These are phyloP conservation scores for Jacaranda copaia DNA, from an alignment of 257 asterid genomes.

Conservation along the genomic window DNA sequence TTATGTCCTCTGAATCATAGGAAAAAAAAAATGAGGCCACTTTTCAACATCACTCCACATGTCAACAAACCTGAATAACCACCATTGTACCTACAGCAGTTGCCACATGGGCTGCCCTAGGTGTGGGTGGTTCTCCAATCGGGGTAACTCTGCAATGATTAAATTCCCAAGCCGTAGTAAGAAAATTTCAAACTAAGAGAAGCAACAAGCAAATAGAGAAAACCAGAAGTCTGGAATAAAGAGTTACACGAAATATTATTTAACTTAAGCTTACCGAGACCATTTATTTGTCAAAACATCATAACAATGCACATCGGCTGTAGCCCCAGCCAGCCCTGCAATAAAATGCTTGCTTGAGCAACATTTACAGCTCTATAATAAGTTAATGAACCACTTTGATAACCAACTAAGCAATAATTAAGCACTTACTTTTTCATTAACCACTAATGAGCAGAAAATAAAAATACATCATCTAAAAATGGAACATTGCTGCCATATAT, in stretches of 20 bases:
- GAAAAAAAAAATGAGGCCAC: conserved; percentile 5
- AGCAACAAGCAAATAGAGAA: conserved; percentile 22
- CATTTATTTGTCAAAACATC: conserved; percentile 89
- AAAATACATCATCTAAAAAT: conserved; percentile 12
- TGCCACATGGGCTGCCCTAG: conserved; percentile 99
- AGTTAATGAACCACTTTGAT: conserved; percentile 5
- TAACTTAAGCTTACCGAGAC: conserved; percentile 74
- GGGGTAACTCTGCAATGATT: conserved; percentile 78
- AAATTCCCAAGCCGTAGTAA: conserved; percentile 32
- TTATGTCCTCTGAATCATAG: background rate
- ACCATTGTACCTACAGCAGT: conserved; percentile 99
- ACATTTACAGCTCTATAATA: background rate
- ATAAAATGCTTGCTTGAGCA: conserved; percentile 36
- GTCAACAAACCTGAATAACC: conserved; percentile 86
- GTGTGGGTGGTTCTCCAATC: conserved; percentile 99
- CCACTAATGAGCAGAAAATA: background rate
- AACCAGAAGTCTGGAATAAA: background rate
- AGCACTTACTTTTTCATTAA: conserved; percentile 12
- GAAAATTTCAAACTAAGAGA: conserved; percentile 25
- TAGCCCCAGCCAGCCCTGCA: conserved; percentile 98
- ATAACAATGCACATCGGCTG: conserved; percentile 95
- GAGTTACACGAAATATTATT: background rate
- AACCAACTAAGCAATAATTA: conserved; percentile 14
- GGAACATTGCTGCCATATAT: conserved; percentile 21
- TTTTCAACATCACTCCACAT: conserved; percentile 20